A percentile compares a stretch with the other conserved stretches of the same genome.
phyloP scores from a whole-genome alignment of 192 early-diverging fungal species.

The Podila clonocystis region DNA sequence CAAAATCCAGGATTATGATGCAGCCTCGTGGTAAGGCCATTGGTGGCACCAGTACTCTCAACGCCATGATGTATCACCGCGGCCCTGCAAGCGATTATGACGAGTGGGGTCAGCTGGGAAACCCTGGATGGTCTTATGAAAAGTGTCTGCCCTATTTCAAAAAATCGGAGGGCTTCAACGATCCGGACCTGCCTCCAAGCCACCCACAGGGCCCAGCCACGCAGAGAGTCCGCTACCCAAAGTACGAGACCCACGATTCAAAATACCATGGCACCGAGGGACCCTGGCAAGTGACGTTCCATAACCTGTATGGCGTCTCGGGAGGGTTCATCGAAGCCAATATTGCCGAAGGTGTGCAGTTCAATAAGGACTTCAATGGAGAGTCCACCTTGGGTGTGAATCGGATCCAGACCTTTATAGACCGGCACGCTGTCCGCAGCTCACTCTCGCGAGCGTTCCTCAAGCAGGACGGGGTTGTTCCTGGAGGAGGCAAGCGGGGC shows the following conservation, averaged over 20 bases:
- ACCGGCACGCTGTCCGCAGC: slow-evolving; percentile 37
- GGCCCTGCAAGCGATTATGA: slow-evolving; percentile 42
- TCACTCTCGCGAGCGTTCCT: slow-evolving; percentile 41
- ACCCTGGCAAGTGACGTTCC: slow-evolving; percentile 37
- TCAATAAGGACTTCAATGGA: slow-evolving; percentile 44
- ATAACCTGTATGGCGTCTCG: slow-evolving; percentile 16
- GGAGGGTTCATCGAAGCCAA: slow-evolving; percentile 17
- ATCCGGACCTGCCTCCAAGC: slow-evolving; percentile 11
- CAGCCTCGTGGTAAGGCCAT: slow-evolving; percentile 45
- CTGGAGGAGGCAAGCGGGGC: slow-evolving; percentile 20
- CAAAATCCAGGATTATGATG: slow-evolving; percentile 13
- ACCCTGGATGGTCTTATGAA: slow-evolving; percentile 18
- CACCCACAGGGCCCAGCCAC: slow-evolving; percentile 19
- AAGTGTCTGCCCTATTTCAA: slow-evolving; percentile 8
- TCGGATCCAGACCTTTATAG: slow-evolving; percentile 31
- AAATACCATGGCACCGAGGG: slow-evolving; percentile 35
- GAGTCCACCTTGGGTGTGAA: slow-evolving; percentile 31
- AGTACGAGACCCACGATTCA: slow-evolving; percentile 25
- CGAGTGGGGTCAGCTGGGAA: slow-evolving; percentile 24
- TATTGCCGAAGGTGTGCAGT: slow-evolving; percentile 16
- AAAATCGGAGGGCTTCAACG: slow-evolving; percentile 36
- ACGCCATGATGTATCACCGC: slow-evolving; percentile 50
- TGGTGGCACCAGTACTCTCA: slow-evolving; percentile 41
- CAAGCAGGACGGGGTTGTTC: slow-evolving; percentile 12
- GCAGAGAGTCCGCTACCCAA: slow-evolving; percentile 7